Base-by-base conservation (phyloP, 2,329 filamentous ascomycete genomes). In the Coleophoma crateriformis region DNA sequence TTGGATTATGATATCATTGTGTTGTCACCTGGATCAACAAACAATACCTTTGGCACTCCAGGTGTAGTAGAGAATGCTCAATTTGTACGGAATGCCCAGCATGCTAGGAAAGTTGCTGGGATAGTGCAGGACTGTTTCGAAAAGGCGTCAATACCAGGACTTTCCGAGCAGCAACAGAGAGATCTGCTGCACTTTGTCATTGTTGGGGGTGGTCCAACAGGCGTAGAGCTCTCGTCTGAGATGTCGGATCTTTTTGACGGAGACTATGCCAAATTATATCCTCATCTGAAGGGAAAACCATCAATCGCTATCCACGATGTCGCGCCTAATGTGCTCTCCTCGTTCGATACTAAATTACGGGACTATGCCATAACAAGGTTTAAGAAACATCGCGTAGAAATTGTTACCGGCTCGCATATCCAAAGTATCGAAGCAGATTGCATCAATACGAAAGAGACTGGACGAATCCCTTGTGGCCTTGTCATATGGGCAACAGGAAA, bases 141-240 rank as follows among this genome's bases (percentile, higher is more conserved):
- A 64, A 82, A 78, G 48, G 85, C 85, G 8, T 74, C 78, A 1
- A 71, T 88, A 19, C 84, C 84, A 0, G 81, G 77, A 1, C 79
- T 79, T 0, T 71, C 72, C 0, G 67, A 72, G 3, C 73, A 72
- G 32, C 74, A 84, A 65, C 73, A 77, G 55, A 74, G 72, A 52
- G 73, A 78, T 41, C 69, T 89, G 11, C 74, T 90, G 12, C 84
- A 88, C 63, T 88, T 90, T 61, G 85, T 82, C 33, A 73, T 90
- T 20, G 84, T 89, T 0, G 86, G 86, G 11, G 86, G 85, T 40
- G 86, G 86, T 50, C 64, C 84, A 1, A 87, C 84, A 2, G 83
- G 83, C 5, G 50, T 58, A 6, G 55, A 58, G 64, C 60, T 70
- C 2, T 67, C 71, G 0, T 71, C 71, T 6, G 71, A 74, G 52